Conservation (phyloP, 768 basidiomycete species). For the Lactarius vividus region DNA sequence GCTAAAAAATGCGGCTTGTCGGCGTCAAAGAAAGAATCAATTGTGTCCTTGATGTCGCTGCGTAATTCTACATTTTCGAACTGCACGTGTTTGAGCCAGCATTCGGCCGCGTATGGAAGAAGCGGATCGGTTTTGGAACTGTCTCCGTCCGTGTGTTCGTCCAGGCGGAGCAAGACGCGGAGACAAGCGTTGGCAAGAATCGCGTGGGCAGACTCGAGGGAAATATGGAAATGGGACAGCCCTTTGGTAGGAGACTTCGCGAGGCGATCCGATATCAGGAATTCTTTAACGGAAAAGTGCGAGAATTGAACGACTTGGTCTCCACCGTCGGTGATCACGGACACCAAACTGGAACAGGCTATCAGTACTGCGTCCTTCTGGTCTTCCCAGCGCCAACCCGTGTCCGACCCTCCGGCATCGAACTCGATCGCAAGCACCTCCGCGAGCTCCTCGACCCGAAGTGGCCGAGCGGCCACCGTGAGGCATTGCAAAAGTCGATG, state of each 20-base stretch:
- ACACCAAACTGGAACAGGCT: neutral
- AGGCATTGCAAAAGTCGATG: neutral
- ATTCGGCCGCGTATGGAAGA: neutral
- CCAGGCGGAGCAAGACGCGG: neutral
- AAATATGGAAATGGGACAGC: neutral
- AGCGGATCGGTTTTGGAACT: neutral
- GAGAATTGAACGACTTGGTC: neutral
- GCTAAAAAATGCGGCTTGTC: neutral
- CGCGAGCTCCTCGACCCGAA: neutral
- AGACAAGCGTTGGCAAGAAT: neutral
- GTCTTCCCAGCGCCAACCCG: neutral
- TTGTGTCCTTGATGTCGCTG: neutral
- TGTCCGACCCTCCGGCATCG: neutral
- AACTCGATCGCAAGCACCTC: neutral
- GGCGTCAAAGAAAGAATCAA: neutral
- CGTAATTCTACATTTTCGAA: neutral
- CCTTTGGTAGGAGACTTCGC: neutral
- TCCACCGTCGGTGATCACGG: neutral
- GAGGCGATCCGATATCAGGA: neutral
- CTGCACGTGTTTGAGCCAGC: neutral
- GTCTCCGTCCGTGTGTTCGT: neutral
- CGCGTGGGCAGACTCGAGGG: neutral
- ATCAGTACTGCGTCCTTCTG: neutral
- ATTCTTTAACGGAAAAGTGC: neutral
- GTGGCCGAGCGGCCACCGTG: neutral